Percentiles rank a stretch among this genome's conserved stretches.
phyloP scores from a whole-genome alignment of 2,329 filamentous ascomycete species.

The Penicillium capsulatum region DNA sequence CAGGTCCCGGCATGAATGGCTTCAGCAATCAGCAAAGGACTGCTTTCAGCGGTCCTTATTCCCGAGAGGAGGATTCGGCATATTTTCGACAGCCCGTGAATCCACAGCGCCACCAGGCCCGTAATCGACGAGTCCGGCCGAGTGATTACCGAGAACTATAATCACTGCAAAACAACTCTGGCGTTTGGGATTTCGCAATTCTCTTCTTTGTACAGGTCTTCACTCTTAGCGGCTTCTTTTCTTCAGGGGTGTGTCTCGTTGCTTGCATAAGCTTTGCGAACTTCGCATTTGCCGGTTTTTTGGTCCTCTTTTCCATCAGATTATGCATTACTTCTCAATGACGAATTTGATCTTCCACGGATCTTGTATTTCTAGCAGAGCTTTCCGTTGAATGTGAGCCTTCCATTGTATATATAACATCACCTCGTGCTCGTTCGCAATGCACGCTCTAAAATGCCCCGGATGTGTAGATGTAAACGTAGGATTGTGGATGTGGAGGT shows the following conservation, averaged over 20 bases:
- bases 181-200: not conserved
- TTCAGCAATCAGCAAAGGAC: constrained; percentile 59
- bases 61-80: constrained; percentile 74
- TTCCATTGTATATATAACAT: no score
- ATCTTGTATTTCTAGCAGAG: constrained; percentile 9
- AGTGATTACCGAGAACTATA: constrained; percentile 86
- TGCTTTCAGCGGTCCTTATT: constrained; percentile 50
- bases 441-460: no score
- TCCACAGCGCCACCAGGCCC: constrained; percentile 81
- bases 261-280: no score
- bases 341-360: not conserved
- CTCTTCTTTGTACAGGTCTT: no score
- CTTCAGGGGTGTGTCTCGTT: not conserved
- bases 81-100: constrained; percentile 97
- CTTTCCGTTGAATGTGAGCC: no score
- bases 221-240: no score
- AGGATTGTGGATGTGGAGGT: no score
- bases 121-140: constrained; percentile 72
- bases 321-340: not conserved
- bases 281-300: no score
- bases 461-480: no score
- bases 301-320: not conserved
- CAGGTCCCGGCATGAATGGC: constrained; percentile 34
- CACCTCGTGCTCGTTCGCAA: no score
- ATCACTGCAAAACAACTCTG: constrained; percentile 7